Evolutionary conservation across 306 rosid genomes (phyloP).

Genomic region (Potentilla sterilis): DNA sequence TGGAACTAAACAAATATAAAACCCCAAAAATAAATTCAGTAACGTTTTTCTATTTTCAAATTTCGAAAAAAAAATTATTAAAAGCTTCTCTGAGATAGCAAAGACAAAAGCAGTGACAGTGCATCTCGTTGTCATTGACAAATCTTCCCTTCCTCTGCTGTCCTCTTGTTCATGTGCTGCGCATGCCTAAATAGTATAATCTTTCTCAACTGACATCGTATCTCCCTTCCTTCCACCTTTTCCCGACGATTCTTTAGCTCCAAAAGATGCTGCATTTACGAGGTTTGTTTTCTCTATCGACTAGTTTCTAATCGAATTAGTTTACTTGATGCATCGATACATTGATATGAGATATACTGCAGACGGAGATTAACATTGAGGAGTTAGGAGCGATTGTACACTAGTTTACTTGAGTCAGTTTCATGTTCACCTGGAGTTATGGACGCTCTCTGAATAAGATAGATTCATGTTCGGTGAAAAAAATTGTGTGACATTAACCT

Average conservation of each 20-base stretch:
- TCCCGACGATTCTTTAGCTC: too few relatives aligned
- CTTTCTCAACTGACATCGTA: not conserved
- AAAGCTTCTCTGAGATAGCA: not conserved
- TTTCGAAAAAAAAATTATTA: not conserved
- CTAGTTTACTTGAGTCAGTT: too few relatives aligned
- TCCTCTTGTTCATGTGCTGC: not conserved
- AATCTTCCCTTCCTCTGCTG: not conserved
- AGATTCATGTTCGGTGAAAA: not conserved
- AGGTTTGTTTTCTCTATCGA: not conserved
- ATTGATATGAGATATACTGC: too few relatives aligned
- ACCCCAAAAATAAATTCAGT: not conserved
- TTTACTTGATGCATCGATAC: too few relatives aligned
- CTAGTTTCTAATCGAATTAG: too few relatives aligned
- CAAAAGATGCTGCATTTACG: not conserved
- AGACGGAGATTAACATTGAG: too few relatives aligned
- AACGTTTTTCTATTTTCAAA: not conserved
- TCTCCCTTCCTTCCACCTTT: not conserved
- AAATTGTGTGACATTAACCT: not conserved
- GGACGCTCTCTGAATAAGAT: not conserved
- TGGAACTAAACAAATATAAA: not conserved
- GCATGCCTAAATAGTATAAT: not conserved
- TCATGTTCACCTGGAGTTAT: too few relatives aligned
- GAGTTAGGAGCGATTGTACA: too few relatives aligned
- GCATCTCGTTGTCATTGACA: conserved; percentile 3
- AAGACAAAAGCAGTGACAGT: not conserved